Percentiles rank a stretch among this genome's conserved stretches.
These are phyloP conservation scores for Salix brachista DNA, from an alignment of 345 rosid species.

Conservation along the genomic window DNA sequence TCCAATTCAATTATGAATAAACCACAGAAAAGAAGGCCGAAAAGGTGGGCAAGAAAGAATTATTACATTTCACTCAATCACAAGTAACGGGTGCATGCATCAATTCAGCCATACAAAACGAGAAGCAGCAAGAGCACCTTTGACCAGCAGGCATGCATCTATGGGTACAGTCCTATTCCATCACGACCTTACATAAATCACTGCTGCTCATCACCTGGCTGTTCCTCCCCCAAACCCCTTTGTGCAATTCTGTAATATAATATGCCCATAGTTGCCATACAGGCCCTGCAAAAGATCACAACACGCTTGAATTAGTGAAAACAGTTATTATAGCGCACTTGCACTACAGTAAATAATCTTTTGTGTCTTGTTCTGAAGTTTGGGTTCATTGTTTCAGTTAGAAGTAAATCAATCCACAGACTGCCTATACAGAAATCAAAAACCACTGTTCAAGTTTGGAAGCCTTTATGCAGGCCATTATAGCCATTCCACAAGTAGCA, in stretches of 20 bases:
- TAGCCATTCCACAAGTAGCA: neutral
- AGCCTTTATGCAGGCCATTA: neutral
- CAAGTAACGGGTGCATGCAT: neutral
- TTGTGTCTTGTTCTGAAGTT: neutral
- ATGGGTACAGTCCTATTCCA: conserved; percentile 6
- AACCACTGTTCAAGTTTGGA: neutral
- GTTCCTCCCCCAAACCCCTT: conserved; percentile 55
- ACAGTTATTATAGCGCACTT: neutral
- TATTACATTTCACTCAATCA: conserved; percentile 3
- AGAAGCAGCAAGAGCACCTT: neutral
- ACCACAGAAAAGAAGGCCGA: neutral
- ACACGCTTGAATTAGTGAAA: neutral
- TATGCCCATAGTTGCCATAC: conserved; percentile 97
- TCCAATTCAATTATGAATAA: conserved; percentile 5
- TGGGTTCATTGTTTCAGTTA: neutral
- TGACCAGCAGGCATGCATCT: neutral
- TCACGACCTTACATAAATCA: conserved; percentile 20
- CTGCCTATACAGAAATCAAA: neutral
- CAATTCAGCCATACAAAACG: neutral
- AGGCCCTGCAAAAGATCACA: conserved; percentile 64
- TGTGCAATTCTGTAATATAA: conserved; percentile 92
- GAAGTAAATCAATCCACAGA: neutral
- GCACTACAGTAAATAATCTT: neutral
- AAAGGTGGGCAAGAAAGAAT: neutral
- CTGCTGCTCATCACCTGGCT: conserved; percentile 54